phyloP scores from a whole-genome alignment of 2,329 filamentous ascomycete species.

The Alternaria longipes region DNA sequence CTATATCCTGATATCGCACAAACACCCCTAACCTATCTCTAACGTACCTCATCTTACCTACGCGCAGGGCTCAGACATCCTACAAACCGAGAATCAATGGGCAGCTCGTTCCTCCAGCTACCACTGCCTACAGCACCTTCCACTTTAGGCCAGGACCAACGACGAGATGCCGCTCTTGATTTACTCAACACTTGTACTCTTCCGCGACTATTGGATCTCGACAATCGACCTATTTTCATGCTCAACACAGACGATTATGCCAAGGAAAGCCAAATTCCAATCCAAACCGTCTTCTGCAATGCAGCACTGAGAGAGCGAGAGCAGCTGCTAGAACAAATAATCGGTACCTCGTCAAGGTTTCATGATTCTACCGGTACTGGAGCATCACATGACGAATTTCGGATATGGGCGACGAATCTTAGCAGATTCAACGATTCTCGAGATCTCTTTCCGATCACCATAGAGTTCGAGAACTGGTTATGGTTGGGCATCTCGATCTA shows the following conservation, averaged over 20 bases:
- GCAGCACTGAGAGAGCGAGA: slow-evolving; percentile 40
- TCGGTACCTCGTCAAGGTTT: slow-evolving; percentile 15
- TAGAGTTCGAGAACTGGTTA: slow-evolving; percentile 42
- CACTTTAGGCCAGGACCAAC: neutral
- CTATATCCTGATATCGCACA: neutral
- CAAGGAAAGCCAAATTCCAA: slow-evolving; percentile 16
- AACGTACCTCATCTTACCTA: slow-evolving; percentile 7
- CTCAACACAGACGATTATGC: slow-evolving; percentile 43
- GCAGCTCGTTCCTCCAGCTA: slow-evolving; percentile 6
- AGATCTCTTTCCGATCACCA: slow-evolving; percentile 57
- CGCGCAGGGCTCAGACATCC: neutral
- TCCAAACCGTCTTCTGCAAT: slow-evolving; percentile 46
- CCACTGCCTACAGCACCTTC: slow-evolving; percentile 6
- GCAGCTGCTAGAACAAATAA: slow-evolving; percentile 39
- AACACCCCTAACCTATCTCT: neutral
- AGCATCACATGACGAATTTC: slow-evolving; percentile 51
- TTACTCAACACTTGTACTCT: slow-evolving; percentile 38
- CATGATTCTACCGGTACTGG: neutral
- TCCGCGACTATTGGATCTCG: slow-evolving; percentile 42
- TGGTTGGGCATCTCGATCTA: slow-evolving; percentile 45
- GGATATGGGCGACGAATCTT: slow-evolving; percentile 53
- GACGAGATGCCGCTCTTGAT: slow-evolving; percentile 26
- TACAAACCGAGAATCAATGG: slow-evolving; percentile 12
- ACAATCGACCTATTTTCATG: slow-evolving; percentile 45
- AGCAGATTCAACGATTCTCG: slow-evolving; percentile 57